Evolutionary conservation across 2,329 filamentous ascomycete genomes (phyloP).

Genomic region (Dactylellina cionopaga): DNA sequence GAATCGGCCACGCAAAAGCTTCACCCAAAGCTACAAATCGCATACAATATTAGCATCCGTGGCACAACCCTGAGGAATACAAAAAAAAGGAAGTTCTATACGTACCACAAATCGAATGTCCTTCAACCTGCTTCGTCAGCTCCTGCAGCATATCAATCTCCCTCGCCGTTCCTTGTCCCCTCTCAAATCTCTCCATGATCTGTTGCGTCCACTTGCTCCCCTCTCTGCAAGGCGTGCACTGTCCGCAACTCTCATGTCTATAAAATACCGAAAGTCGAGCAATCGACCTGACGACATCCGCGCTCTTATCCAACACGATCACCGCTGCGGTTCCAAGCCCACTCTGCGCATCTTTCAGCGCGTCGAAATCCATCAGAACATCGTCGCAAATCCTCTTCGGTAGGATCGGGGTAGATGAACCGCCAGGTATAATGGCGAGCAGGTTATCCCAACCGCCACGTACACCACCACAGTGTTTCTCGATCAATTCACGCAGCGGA

Average conservation of each 20-base stretch:
- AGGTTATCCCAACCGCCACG: slow-evolving; percentile 98
- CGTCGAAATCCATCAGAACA: slow-evolving; percentile 99
- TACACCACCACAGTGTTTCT: slow-evolving; percentile 97
- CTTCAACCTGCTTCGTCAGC: slow-evolving; percentile 98
- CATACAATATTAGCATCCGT: slow-evolving; percentile 58
- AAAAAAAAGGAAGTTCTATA: slow-evolving; percentile 53
- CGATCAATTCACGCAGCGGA: slow-evolving; percentile 91
- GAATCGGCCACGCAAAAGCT: slow-evolving; percentile 97
- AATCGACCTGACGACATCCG: slow-evolving; percentile 94
- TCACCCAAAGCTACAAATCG: slow-evolving; percentile 82
- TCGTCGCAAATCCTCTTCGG: slow-evolving; percentile 90
- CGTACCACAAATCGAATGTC: slow-evolving; percentile 95
- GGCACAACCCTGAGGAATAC: not conserved
- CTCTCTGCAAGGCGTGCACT: slow-evolving; percentile 99
- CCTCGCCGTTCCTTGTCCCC: slow-evolving; percentile 83
- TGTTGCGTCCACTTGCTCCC: slow-evolving; percentile 99
- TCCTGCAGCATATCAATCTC: slow-evolving; percentile 99
- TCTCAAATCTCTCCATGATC: slow-evolving; percentile 97
- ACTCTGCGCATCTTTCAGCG: slow-evolving; percentile 95
- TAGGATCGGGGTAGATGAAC: slow-evolving; percentile 94
- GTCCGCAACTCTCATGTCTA: slow-evolving; percentile 96
- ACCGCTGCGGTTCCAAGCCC: slow-evolving; percentile 97
- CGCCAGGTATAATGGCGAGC: slow-evolving; percentile 91
- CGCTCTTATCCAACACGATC: slow-evolving; percentile 98
- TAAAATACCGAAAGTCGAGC: slow-evolving; percentile 95